Conservation (phyloP, 2,329 filamentous ascomycete genomes). For the Lecanicillium sp. region DNA sequence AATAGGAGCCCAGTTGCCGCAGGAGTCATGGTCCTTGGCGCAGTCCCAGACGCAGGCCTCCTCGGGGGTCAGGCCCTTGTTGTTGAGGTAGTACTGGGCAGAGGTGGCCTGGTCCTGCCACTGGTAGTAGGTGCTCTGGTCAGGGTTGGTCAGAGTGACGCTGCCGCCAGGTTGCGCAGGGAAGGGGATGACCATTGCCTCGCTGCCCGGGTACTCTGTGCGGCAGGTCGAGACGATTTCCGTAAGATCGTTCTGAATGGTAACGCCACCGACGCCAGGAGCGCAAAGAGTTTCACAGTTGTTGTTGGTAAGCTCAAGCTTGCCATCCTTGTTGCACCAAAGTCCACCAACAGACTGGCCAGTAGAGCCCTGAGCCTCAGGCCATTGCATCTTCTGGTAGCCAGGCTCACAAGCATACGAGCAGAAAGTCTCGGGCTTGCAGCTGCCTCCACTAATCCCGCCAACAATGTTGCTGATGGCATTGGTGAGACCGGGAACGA, state of each 20-base stretch:
- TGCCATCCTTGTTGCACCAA: slow-evolving; percentile 64
- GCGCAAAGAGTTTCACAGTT: slow-evolving; percentile 66
- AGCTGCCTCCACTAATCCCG: slow-evolving; percentile 52
- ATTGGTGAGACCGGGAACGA: slow-evolving; percentile 35
- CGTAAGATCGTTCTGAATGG: slow-evolving; percentile 66
- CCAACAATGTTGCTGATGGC: slow-evolving; percentile 58
- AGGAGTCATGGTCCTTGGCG: slow-evolving; percentile 37
- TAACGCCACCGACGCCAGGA: slow-evolving; percentile 60
- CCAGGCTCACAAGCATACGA: slow-evolving; percentile 90
- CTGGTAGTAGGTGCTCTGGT: slow-evolving; percentile 64
- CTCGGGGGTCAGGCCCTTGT: slow-evolving; percentile 56
- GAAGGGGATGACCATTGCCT: slow-evolving; percentile 78
- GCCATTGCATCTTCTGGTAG: slow-evolving; percentile 91
- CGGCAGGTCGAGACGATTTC: slow-evolving; percentile 71
- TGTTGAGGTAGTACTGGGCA: slow-evolving; percentile 96
- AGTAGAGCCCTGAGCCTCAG: slow-evolving; percentile 64
- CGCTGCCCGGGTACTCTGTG: slow-evolving; percentile 92
- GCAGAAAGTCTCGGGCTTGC: slow-evolving; percentile 63
- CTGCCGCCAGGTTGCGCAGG: slow-evolving; percentile 51
- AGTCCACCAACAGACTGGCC: slow-evolving; percentile 85
- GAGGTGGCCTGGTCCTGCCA: slow-evolving; percentile 72
- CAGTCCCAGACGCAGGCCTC: slow-evolving; percentile 71
- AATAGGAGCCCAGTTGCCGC: slow-evolving; percentile 81
- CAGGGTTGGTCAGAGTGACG: slow-evolving; percentile 66
- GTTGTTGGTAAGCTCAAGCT: slow-evolving; percentile 69